Percentiles rank a stretch among this genome's conserved stretches.
These are phyloP conservation scores for Alternaria gansuensis DNA, from an alignment of 2,329 filamentous ascomycete genomes.

Conservation along the genomic window DNA sequence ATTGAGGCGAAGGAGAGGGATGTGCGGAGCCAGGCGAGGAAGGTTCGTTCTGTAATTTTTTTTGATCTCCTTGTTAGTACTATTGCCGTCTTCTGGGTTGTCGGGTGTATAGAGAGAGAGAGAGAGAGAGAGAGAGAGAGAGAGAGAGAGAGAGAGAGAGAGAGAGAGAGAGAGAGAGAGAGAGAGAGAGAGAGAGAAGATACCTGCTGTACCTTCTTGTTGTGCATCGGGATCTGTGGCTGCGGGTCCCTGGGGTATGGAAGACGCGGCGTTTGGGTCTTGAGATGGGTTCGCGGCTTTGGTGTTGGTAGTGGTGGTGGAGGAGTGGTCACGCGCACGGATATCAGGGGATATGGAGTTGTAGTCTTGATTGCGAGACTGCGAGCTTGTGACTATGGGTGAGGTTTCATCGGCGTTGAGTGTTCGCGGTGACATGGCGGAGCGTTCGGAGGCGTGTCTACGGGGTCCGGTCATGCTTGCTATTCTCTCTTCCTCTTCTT, in stretches of 20 bases:
- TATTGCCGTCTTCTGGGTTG: background rate
- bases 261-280: background rate
- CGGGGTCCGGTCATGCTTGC: slow-evolving; percentile 19
- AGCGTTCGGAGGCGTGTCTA: slow-evolving; percentile 23
- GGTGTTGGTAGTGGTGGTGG: background rate
- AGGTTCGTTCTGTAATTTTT: slow-evolving; percentile 72
- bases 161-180: background rate
- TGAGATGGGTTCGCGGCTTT: slow-evolving; percentile 2
- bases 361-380: slow-evolving; percentile 26
- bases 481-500: background rate
- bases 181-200: background rate
- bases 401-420: slow-evolving; percentile 42
- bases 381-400: slow-evolving; percentile 34
- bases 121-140: background rate
- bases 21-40: slow-evolving; percentile 84
- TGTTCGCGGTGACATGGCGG: slow-evolving; percentile 4
- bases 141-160: background rate
- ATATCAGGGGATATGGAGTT: slow-evolving; percentile 33
- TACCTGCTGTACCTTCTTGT: slow-evolving; percentile 10
- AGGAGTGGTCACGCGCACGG: slow-evolving; percentile 8
- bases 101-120: background rate
- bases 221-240: background rate
- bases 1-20: slow-evolving; percentile 83
- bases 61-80: background rate
- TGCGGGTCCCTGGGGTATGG: background rate